These are phyloP conservation scores for Raphanus sativus DNA, from an alignment of 345 rosid genomes.

Conservation along the genomic window DNA sequence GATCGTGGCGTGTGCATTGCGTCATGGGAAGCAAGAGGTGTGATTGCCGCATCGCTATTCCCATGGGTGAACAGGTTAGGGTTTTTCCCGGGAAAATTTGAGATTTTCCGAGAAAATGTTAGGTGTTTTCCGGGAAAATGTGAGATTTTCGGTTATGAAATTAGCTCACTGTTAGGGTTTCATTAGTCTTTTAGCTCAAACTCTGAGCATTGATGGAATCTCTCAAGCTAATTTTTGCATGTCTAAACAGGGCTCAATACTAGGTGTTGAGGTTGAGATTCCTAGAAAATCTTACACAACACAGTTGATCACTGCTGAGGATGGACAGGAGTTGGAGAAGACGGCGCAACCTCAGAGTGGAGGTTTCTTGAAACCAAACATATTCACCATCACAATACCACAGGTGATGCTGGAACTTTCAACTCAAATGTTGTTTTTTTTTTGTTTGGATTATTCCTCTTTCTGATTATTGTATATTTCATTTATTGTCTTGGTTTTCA, in stretches of 20 bases:
- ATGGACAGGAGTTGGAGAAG: constrained; percentile 48
- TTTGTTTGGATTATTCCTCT: not conserved
- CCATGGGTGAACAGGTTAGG: constrained; percentile 86
- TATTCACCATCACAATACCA: constrained; percentile 72
- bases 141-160: not conserved
- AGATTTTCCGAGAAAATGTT: not conserved
- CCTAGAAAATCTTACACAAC: constrained; percentile 62
- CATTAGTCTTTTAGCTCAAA: not conserved
- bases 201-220: constrained; percentile 1
- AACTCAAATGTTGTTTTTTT: not conserved
- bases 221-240: constrained; percentile 48
- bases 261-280: constrained; percentile 88
- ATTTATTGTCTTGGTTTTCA: constrained; percentile 28
- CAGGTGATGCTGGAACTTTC: constrained; percentile 46
- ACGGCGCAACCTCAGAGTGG: constrained; percentile 52
- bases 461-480: not conserved
- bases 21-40: constrained; percentile 90
- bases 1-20: constrained; percentile 87
- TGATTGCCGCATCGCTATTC: constrained; percentile 81
- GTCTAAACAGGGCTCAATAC: constrained; percentile 96
- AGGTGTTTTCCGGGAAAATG: not conserved
- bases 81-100: not conserved
- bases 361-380: constrained; percentile 65
- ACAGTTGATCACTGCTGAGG: constrained; percentile 47
- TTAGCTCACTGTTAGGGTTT: not conserved